Percentiles rank a stretch among this genome's conserved stretches.
These are phyloP conservation scores for Melastoma candidum DNA, from an alignment of 441 rosid species.

Conservation along the genomic window DNA sequence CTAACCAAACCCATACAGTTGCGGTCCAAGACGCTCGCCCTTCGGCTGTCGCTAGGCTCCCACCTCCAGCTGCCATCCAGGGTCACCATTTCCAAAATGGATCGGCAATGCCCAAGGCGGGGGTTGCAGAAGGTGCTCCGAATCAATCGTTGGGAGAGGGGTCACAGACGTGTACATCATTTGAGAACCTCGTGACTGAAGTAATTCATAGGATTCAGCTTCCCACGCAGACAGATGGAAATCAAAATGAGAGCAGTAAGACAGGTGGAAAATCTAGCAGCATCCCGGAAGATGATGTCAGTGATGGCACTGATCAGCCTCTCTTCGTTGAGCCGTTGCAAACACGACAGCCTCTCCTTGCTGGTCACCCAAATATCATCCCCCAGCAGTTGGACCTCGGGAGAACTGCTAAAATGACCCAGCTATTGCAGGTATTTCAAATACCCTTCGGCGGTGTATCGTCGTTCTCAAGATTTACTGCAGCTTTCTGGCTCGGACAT, in stretches of 20 bases:
- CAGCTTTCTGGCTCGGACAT: background rate
- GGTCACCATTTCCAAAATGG: conserved; percentile 22
- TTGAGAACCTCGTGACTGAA: conserved; percentile 53
- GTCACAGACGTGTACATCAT: conserved; percentile 28
- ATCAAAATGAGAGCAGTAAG: conserved; percentile 15
- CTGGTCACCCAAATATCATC: conserved; percentile 26
- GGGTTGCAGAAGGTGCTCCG: conserved; percentile 17
- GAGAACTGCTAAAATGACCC: conserved; percentile 62
- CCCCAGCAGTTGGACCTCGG: conserved; percentile 34
- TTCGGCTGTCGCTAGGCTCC: conserved; percentile 28
- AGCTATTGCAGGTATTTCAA: conserved; percentile 59
- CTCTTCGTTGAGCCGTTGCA: conserved; percentile 63
- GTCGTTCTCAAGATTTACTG: conserved; percentile 3
- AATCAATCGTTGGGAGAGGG: conserved; percentile 13
- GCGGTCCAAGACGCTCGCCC: conserved; percentile 16
- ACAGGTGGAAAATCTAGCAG: conserved; percentile 21
- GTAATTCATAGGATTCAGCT: conserved; percentile 40
- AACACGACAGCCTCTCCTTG: conserved; percentile 34
- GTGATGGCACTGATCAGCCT: conserved; percentile 26
- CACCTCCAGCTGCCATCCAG: conserved; percentile 12
- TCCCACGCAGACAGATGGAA: conserved; percentile 24
- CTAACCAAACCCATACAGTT: conserved; percentile 14
- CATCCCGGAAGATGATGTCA: conserved; percentile 22
- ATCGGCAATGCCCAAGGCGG: conserved; percentile 16
- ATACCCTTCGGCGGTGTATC: background rate